Evolutionary conservation across 805 yeast species (phyloP), one percentile per base, ranked within the genome.

Genomic region (Tetrapisispora nanseiensis): DNA sequence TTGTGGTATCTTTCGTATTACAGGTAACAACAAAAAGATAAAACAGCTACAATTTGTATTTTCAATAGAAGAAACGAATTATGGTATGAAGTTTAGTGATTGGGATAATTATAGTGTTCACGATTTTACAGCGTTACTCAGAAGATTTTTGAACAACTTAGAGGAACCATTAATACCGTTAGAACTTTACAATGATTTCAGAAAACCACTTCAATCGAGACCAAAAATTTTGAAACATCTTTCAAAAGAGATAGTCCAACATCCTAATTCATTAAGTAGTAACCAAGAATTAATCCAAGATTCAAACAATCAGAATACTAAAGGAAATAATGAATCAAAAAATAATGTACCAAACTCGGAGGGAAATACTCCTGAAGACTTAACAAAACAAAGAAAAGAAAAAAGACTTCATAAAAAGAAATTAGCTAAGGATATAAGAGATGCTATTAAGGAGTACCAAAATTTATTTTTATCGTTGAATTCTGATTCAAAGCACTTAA

Each of bases 61-160:
- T 66, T 90, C 86, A 42, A 35, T 35, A 7, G 31, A 35, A 19
- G 38, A 35, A 35, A 66, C 81, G 1, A 78, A 76, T 45, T 92
- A 81, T 59, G 98, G 97, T 11, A 76, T 85, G 43, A 80, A 80
- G 46, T 71, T 86, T 33, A 49, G 52, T 22, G 76, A 74, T 48
- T 89, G 97, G 97, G 86, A 82, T 39, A 94, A 94, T 1, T 90
- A 76, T 64, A 85, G 85, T 1, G 96, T 87, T 13, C 97, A 92
- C 65, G 98, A 90, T 61, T 95, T 95, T 1, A 94, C 97, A 2
- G 82, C 90, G 19, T 70, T 90, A 19, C 73, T 90, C 44, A 73
- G 97, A 57, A 70, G 97, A 44, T 90, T 74, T 59, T 69, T 92
- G 47, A 86, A 87, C 55, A 78, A 85, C 28, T 70, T 90, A 40